phyloP scores from a whole-genome alignment of 208 protist species.

The Wallacemonas sp. region DNA sequence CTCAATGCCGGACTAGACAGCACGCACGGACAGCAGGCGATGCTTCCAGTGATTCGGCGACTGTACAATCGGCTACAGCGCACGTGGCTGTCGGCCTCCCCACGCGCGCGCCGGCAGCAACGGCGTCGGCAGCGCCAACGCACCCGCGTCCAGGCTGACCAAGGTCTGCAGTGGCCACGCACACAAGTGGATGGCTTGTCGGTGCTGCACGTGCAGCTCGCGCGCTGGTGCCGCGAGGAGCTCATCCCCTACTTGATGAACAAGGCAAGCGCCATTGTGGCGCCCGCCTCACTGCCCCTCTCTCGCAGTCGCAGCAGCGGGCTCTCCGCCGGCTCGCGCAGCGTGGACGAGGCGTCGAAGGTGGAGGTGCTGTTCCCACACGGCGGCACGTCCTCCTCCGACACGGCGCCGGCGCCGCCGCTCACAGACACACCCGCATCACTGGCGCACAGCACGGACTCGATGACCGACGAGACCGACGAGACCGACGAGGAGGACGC shows the following conservation, averaged over 20 bases:
- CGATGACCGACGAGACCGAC: too few species aligned
- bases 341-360: slow-evolving; percentile 4
- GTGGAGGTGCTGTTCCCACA: slow-evolving; percentile 12
- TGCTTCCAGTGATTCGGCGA: not conserved
- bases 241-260: slow-evolving; percentile 10
- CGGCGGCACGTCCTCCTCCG: not conserved
- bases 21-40: too few species aligned
- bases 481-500: too few species aligned
- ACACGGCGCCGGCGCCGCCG: not conserved
- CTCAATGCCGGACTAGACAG: not conserved
- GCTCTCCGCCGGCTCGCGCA: too few species aligned
- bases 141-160: not conserved
- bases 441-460: too few species aligned
- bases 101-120: not conserved
- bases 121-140: not conserved
- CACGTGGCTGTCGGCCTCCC: too few species aligned
- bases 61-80: not conserved
- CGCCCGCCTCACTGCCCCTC: not conserved
- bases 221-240: slow-evolving; percentile 12
- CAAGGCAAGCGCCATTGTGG: not conserved
- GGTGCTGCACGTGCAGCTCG: slow-evolving; percentile 8
- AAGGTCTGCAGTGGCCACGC: slow-evolving; percentile 1
- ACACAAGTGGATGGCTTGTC: slow-evolving; percentile 1
- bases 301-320: slow-evolving; percentile 13
- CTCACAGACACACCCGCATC: not conserved